Evolutionary conservation across 352 stramenopile genomes (phyloP), one percentile per base, ranked within the genome.

Genomic region (Stramenopiles sp.): DNA sequence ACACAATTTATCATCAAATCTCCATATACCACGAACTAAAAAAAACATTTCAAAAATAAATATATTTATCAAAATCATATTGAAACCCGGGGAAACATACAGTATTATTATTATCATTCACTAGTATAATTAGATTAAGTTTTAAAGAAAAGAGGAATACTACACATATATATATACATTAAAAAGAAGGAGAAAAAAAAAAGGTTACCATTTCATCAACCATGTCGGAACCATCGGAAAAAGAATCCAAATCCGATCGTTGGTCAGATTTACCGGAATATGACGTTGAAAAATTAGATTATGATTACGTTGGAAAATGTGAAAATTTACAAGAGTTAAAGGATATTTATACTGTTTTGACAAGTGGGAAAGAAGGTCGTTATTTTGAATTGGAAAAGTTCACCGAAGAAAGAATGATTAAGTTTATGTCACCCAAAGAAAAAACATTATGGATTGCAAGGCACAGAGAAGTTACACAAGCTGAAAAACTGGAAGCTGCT

Each of bases 201-300:
- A n/a, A n/a, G n/a, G n/a, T n/a, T n/a, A n/a, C n/a, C n/a, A n/a
- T n/a, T n/a, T n/a, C n/a, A 69, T 69, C 53, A 23, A 69, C 65
- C 65, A 76, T 76, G 65, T 4, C 65, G 4, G 30, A 76, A 1
- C 65, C 65, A 33, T 31, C 65, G 13, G 65, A 76, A 33, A 33
- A 33, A 31, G 65, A 76, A 33, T 33, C 30, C 30, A 33, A 31
- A 7, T 33, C 30, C 4, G 65, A 76, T 20, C 65, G 65, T 31
- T 76, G 65, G 65, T 31, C 65, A 7, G 65, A 76, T 33, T 33
- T 76, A 20, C 65, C 65, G 30, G 30, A 85, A 1, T 87, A 94
- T 43, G 84, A 89, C 30, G 85, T 95, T 79, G 88, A 93, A 33
- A 93, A 93, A 86, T 84, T 97, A 33, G 93, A 97, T 86, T 97